These are phyloP conservation scores for Scopulariopsis brevicaulis DNA, from an alignment of 2,329 filamentous ascomycete genomes.

Conservation along the genomic window DNA sequence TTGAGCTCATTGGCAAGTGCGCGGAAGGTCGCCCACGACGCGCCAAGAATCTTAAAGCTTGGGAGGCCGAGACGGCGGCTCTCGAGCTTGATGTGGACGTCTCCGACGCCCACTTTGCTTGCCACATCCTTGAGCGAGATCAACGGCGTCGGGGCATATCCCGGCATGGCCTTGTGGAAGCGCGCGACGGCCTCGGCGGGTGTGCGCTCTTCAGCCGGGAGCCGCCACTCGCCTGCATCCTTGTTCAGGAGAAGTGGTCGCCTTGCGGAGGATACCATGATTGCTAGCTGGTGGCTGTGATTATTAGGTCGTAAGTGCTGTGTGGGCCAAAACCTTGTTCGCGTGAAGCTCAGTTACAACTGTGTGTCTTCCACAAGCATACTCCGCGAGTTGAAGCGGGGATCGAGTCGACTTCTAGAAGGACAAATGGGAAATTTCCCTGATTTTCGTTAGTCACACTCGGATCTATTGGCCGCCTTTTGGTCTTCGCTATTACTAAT, in stretches of 20 bases:
- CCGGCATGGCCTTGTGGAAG: conserved; percentile 49
- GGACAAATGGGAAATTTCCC: no score
- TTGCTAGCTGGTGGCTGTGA: neutral
- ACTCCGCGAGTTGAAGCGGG: no score
- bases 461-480: no score
- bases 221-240: no score
- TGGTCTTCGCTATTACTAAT: no score
- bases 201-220: neutral
- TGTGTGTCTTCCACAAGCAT: no score
- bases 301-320: no score
- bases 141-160: conserved; percentile 44
- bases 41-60: conserved; percentile 72
- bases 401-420: no score
- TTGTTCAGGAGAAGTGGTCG: neutral
- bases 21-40: conserved; percentile 59
- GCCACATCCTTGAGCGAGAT: conserved; percentile 39
- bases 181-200: conserved; percentile 6
- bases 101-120: conserved; percentile 39
- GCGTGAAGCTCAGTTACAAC: no score
- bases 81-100: conserved; percentile 62
- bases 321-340: no score
- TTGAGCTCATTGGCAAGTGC: conserved; percentile 35
- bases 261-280: neutral
- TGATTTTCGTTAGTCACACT: no score
- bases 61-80: conserved; percentile 56